These are phyloP conservation scores for Arbutus unedo DNA, from an alignment of 148 eudicot species.

Conservation along the genomic window DNA sequence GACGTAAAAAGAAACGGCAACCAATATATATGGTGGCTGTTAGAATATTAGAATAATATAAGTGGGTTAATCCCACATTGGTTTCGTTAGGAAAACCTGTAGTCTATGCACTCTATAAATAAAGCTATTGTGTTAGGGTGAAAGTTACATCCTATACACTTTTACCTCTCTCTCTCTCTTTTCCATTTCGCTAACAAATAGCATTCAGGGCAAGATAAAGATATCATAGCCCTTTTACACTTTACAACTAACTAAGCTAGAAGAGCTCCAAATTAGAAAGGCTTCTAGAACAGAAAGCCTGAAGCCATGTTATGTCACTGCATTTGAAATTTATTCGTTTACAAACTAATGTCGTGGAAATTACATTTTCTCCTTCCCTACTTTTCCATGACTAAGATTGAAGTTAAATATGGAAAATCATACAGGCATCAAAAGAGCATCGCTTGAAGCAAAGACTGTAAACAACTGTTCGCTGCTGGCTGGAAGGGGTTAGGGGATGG, in stretches of 20 bases:
- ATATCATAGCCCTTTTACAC: neutral
- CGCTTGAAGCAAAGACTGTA: neutral
- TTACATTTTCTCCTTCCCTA: neutral
- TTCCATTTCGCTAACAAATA: too few relatives aligned
- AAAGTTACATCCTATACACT: too few relatives aligned
- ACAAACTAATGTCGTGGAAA: neutral
- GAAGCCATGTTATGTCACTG: neutral
- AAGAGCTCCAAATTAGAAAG: neutral
- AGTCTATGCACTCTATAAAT: too few relatives aligned
- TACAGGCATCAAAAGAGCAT: neutral
- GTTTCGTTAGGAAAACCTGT: too few relatives aligned
- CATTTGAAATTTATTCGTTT: neutral
- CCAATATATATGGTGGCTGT: too few relatives aligned
- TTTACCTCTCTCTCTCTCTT: too few relatives aligned
- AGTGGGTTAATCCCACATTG: too few relatives aligned
- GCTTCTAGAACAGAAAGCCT: neutral
- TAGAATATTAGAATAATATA: too few relatives aligned
- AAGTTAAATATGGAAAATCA: neutral
- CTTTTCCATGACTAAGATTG: neutral
- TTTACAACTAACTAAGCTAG: neutral
- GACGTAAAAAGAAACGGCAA: too few relatives aligned
- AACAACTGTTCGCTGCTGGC: neutral
- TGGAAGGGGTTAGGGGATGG: neutral
- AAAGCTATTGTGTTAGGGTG: too few relatives aligned
- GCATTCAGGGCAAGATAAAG: neutral